A percentile compares a stretch with the other conserved stretches of the same genome.
Conservation (phyloP, 2,329 filamentous ascomycete genomes). For the Rutstroemia sp. region DNA sequence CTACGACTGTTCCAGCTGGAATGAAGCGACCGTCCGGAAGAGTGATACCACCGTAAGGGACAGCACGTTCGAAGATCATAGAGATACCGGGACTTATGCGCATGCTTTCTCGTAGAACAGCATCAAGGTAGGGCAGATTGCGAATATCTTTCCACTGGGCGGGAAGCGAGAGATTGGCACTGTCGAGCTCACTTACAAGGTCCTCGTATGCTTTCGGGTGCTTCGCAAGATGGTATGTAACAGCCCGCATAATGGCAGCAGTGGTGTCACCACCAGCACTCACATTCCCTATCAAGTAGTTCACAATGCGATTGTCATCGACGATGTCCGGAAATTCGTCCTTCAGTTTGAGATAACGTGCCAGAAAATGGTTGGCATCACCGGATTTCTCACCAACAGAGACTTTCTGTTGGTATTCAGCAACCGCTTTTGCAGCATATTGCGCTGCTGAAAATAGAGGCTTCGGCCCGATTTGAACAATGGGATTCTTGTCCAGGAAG, state of each 20-base stretch:
- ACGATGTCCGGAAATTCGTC: not conserved
- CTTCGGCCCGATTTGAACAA: not conserved
- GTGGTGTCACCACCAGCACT: not conserved
- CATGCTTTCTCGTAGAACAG: not conserved
- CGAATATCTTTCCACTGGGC: not conserved
- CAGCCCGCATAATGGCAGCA: not conserved
- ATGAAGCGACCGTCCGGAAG: conserved; percentile 32
- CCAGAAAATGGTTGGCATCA: not conserved
- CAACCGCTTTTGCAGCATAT: not conserved
- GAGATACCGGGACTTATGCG: not conserved
- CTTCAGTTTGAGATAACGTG: not conserved
- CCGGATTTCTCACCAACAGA: not conserved
- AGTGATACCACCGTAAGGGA: conserved; percentile 5
- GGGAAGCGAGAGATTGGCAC: not conserved
- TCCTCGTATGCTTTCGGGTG: not conserved
- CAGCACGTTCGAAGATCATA: not conserved
- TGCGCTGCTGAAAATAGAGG: not conserved
- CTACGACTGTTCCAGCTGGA: conserved; percentile 42
- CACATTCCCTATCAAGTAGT: not conserved
- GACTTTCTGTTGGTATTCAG: not conserved
- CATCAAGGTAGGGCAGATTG: not conserved
- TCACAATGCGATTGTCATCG: not conserved
- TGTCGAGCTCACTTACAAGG: not conserved
- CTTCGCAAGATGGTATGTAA: conserved; percentile 2
- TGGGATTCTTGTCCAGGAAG: not conserved